These are phyloP conservation scores for Scutellaria minor DNA, from an alignment of 257 asterid species.

Conservation along the genomic window DNA sequence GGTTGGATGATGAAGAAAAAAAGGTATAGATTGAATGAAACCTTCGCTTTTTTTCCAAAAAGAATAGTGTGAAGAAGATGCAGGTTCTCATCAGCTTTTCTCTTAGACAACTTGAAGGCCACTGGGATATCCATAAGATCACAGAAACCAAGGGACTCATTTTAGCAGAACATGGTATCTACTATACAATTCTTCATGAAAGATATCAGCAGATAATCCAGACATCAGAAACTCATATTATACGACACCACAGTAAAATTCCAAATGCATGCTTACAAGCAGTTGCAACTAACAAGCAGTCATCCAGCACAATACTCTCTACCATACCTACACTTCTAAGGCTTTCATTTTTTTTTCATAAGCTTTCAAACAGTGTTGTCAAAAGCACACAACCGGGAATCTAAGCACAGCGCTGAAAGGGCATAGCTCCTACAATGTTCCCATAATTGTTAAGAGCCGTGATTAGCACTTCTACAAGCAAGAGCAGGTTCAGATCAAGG, in stretches of 20 bases:
- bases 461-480: too few species aligned
- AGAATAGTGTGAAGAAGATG: slow-evolving; percentile 79
- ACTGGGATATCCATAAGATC: slow-evolving; percentile 56
- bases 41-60: slow-evolving; percentile 86
- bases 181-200: not conserved
- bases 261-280: slow-evolving; percentile 3
- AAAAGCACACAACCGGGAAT: too few species aligned
- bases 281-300: not conserved
- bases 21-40: slow-evolving; percentile 27
- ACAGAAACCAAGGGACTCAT: slow-evolving; percentile 16
- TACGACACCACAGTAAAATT: not conserved
- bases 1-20: not conserved
- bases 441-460: too few species aligned
- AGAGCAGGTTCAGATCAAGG: too few species aligned
- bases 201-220: slow-evolving; percentile 19
- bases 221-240: slow-evolving; percentile 26
- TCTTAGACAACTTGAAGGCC: slow-evolving; percentile 89
- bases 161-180: slow-evolving; percentile 9
- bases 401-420: too few species aligned
- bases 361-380: not conserved
- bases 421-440: too few species aligned
- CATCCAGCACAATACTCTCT: slow-evolving; percentile 17
- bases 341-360: not conserved
- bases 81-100: slow-evolving; percentile 83
- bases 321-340: not conserved